Percentiles rank a stretch among this genome's conserved stretches.
Evolutionary conservation across 768 basidiomycete species (phyloP).

Genomic region (Suillus hirtellus): DNA sequence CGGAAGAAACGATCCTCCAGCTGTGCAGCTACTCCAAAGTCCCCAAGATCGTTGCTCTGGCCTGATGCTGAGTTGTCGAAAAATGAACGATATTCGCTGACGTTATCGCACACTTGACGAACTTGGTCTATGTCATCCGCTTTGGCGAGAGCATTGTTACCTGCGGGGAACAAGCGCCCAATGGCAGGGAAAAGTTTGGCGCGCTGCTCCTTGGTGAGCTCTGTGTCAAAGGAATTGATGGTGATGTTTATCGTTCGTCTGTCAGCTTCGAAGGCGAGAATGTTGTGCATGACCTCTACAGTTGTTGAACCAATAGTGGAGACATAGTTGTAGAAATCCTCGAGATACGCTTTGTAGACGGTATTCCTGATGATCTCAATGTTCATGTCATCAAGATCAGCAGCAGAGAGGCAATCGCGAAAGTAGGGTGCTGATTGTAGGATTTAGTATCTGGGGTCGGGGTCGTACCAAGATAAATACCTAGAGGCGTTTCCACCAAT

Average conservation of each 20-base stretch:
- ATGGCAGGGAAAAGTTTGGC: conserved; percentile 93
- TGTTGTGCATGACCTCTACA: conserved; percentile 86
- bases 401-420: conserved; percentile 90
- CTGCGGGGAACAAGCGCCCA: conserved; percentile 91
- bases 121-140: conserved; percentile 97
- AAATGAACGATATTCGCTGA: conserved; percentile 89
- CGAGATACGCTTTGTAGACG: conserved; percentile 97
- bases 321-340: conserved; percentile 91
- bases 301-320: conserved; percentile 81
- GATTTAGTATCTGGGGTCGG: conserved; percentile 8
- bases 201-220: conserved; percentile 91
- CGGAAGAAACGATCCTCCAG: conserved; percentile 95
- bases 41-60: conserved; percentile 38
- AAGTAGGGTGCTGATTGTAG: conserved; percentile 81
- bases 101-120: conserved; percentile 79
- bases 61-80: conserved; percentile 57
- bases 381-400: conserved; percentile 97
- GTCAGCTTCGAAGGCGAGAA: conserved; percentile 96
- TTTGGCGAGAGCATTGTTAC: conserved; percentile 90
- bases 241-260: conserved; percentile 97
- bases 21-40: conserved; percentile 56
- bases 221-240: conserved; percentile 97
- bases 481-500: conserved; percentile 94
- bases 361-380: conserved; percentile 99
- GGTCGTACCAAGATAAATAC: conserved; percentile 46